These are phyloP conservation scores for Ascochyta rabiei DNA, from an alignment of 2,329 filamentous ascomycete species.

Conservation along the genomic window DNA sequence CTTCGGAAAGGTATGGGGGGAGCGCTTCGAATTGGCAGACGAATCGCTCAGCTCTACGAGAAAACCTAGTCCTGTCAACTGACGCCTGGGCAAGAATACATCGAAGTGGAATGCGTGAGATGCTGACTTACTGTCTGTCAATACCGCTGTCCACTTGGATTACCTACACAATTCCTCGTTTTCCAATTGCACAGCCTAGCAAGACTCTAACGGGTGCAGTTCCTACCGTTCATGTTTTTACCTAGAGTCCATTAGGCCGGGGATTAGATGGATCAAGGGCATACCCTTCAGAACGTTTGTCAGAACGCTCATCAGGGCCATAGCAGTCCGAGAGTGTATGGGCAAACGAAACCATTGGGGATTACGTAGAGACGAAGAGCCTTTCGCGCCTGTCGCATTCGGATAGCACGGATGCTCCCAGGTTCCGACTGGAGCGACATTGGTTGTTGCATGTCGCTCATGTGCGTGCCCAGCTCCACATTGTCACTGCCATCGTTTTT, in stretches of 20 bases:
- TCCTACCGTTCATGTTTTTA: too few relatives aligned
- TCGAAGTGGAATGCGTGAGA: neutral
- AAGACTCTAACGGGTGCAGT: too few relatives aligned
- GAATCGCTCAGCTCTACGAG: neutral
- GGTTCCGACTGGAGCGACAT: neutral
- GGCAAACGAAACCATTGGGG: neutral
- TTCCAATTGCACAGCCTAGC: too few relatives aligned
- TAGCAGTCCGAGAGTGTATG: neutral
- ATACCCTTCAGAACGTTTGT: too few relatives aligned
- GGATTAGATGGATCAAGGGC: too few relatives aligned
- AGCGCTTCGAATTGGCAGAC: neutral
- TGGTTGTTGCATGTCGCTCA: neutral
- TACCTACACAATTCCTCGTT: neutral
- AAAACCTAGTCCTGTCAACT: neutral
- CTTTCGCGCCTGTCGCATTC: neutral
- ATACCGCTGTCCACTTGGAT: neutral
- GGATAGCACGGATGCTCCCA: neutral
- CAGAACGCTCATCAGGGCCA: neutral
- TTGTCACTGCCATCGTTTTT: neutral
- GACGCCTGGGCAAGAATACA: neutral
- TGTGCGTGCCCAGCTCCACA: neutral
- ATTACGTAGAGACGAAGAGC: neutral
- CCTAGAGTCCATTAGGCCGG: too few relatives aligned
- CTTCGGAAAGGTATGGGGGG: neutral
- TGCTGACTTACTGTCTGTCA: neutral